These are phyloP conservation scores for Talaromyces adpressus DNA, from an alignment of 495 filamentous ascomycete genomes.

Conservation along the genomic window DNA sequence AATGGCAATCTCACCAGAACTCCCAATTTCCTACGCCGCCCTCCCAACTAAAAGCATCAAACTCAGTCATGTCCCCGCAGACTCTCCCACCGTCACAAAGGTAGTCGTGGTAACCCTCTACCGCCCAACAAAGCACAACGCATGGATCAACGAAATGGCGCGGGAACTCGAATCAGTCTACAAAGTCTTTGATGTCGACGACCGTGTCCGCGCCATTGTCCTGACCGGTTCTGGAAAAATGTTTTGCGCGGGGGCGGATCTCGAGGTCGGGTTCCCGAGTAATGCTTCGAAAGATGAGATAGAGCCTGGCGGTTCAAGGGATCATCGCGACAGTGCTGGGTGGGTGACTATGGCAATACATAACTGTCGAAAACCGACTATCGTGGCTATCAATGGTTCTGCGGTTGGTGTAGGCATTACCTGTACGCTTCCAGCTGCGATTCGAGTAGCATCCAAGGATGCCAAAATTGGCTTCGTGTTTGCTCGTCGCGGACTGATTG, in stretches of 20 bases:
- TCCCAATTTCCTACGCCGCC: slow-evolving; percentile 21
- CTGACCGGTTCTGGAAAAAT: slow-evolving; percentile 47
- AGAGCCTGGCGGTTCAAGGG: neutral
- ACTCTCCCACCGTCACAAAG: slow-evolving; percentile 36
- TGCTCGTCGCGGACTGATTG: slow-evolving; percentile 47
- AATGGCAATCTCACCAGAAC: slow-evolving; percentile 3
- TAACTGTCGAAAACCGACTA: slow-evolving; percentile 52
- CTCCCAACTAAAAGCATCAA: slow-evolving; percentile 41
- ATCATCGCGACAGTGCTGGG: slow-evolving; percentile 39
- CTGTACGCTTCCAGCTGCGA: slow-evolving; percentile 51
- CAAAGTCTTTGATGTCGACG: slow-evolving; percentile 39
- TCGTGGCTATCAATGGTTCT: slow-evolving; percentile 53
- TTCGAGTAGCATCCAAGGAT: slow-evolving; percentile 42
- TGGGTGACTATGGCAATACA: slow-evolving; percentile 50
- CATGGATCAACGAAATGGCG: slow-evolving; percentile 48
- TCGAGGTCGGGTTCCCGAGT: slow-evolving; percentile 37
- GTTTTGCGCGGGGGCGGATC: slow-evolving; percentile 56
- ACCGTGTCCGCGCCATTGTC: slow-evolving; percentile 46
- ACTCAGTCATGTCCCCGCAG: slow-evolving; percentile 39
- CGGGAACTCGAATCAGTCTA: slow-evolving; percentile 44
- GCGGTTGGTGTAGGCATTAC: slow-evolving; percentile 59
- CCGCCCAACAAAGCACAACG: slow-evolving; percentile 51
- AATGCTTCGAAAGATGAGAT: slow-evolving; percentile 9
- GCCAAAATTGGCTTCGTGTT: slow-evolving; percentile 56
- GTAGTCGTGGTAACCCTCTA: slow-evolving; percentile 47